Evolutionary conservation across 805 yeast species (phyloP).

Genomic region (Lachancea fermentati): DNA sequence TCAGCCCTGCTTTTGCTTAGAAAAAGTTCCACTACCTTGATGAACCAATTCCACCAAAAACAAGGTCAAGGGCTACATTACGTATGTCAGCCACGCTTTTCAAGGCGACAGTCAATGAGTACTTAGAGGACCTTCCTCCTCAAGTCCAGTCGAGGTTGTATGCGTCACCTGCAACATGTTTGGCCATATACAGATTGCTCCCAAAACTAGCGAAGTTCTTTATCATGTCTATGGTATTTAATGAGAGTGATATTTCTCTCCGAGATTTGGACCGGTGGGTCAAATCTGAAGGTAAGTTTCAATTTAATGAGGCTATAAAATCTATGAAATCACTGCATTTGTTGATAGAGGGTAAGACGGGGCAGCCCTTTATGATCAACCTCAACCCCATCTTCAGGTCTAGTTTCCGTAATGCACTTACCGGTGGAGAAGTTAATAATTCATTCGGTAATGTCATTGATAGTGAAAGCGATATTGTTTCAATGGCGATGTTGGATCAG

Average conservation of each 20-base stretch:
- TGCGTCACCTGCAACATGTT: conserved; percentile 87
- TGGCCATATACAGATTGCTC: conserved; percentile 83
- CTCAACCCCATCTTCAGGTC: conserved; percentile 69
- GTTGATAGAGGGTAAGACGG: conserved; percentile 38
- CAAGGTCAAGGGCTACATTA: not conserved
- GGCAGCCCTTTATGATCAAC: conserved; percentile 32
- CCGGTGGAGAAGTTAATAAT: conserved; percentile 64
- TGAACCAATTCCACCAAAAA: not conserved
- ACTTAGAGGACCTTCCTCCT: conserved; percentile 85
- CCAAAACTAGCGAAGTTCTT: conserved; percentile 88
- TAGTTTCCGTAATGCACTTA: conserved; percentile 74
- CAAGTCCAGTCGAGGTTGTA: conserved; percentile 78
- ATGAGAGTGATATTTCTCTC: conserved; percentile 64
- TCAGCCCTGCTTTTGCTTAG: not conserved
- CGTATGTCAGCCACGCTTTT: conserved; percentile 35
- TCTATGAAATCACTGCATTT: conserved; percentile 72
- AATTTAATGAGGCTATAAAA: conserved; percentile 69
- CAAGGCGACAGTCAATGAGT: conserved; percentile 76
- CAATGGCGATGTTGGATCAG: conserved; percentile 60
- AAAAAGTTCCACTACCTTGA: not conserved
- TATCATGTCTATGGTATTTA: conserved; percentile 80
- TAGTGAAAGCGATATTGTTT: conserved; percentile 50
- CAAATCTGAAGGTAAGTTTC: conserved; percentile 46
- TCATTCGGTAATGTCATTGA: conserved; percentile 74
- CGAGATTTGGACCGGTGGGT: conserved; percentile 74